Percentiles rank a stretch among this genome's conserved stretches.
Evolutionary conservation across 495 filamentous ascomycete species (phyloP).

Genomic region (Tuber aestivum): DNA sequence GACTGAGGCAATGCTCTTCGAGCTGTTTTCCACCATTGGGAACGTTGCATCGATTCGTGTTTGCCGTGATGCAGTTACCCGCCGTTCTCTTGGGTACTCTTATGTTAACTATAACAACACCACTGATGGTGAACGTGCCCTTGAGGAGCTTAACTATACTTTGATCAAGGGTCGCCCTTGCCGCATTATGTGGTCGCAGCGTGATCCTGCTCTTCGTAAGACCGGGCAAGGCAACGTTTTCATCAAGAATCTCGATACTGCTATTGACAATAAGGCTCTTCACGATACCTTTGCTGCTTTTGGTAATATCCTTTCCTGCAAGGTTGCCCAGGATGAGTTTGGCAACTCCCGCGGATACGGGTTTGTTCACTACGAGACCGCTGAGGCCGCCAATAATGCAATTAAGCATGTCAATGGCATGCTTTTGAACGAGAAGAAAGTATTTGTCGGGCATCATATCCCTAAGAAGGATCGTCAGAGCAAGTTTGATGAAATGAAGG

Average conservation of each 20-base stretch:
- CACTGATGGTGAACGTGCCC: conserved; percentile 88
- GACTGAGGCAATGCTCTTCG: conserved; percentile 99
- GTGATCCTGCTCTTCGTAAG: conserved; percentile 97
- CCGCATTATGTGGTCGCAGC: conserved; percentile 99
- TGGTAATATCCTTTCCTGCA: conserved; percentile 98
- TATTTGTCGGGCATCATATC: conserved; percentile 98
- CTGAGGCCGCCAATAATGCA: conserved; percentile 89
- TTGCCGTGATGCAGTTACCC: conserved; percentile 97
- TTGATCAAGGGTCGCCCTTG: conserved; percentile 97
- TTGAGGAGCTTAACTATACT: conserved; percentile 99
- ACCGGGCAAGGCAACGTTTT: conserved; percentile 99
- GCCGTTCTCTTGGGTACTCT: conserved; percentile 96
- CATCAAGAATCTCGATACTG: conserved; percentile 98
- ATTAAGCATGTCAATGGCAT: conserved; percentile 99
- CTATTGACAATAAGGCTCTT: conserved; percentile 99
- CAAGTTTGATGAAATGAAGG: conserved; percentile 99
- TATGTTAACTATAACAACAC: conserved; percentile 99
- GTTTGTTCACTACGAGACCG: conserved; percentile 99
- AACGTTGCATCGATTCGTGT: conserved; percentile 99
- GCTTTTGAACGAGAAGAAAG: conserved; percentile 99
- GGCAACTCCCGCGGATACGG: conserved; percentile 97
- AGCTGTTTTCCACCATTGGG: conserved; percentile 99
- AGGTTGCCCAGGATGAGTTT: conserved; percentile 95
- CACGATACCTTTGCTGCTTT: conserved; percentile 99
- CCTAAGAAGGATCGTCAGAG: conserved; percentile 99